A percentile compares a stretch with the other conserved stretches of the same genome.
Conservation (phyloP, 345 rosid species). For the Citrus cavaleriei region DNA sequence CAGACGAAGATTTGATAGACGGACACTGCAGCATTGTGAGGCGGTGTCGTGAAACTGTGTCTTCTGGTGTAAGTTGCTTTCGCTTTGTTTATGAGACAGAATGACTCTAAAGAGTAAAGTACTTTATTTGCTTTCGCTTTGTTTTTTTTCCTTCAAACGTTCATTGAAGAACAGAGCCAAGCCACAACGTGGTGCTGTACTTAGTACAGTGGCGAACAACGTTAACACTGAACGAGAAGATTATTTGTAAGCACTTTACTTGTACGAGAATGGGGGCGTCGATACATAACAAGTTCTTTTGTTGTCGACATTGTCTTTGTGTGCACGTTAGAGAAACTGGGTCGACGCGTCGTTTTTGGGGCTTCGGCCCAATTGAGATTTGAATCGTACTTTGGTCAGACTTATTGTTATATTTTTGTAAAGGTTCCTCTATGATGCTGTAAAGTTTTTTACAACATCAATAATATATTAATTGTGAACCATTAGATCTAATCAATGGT, state of each 20-base stretch:
- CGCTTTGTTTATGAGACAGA: background rate
- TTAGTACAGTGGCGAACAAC: background rate
- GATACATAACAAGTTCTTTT: background rate
- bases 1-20: conserved; percentile 42
- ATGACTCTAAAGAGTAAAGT: background rate
- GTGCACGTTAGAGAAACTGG: no score
- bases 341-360: no score
- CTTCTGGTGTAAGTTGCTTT: background rate
- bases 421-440: no score
- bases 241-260: background rate
- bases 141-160: background rate
- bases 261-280: background rate
- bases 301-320: no score
- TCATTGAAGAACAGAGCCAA: no score
- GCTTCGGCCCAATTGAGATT: no score
- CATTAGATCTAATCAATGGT: no score
- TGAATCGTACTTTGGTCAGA: no score
- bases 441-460: no score
- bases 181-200: background rate
- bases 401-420: no score
- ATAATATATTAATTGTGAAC: no score
- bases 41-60: background rate
- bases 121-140: background rate
- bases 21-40: conserved; percentile 42
- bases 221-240: background rate